Evolutionary conservation across 257 asterid genomes (phyloP).

Genomic region (Solanum habrochaites): DNA sequence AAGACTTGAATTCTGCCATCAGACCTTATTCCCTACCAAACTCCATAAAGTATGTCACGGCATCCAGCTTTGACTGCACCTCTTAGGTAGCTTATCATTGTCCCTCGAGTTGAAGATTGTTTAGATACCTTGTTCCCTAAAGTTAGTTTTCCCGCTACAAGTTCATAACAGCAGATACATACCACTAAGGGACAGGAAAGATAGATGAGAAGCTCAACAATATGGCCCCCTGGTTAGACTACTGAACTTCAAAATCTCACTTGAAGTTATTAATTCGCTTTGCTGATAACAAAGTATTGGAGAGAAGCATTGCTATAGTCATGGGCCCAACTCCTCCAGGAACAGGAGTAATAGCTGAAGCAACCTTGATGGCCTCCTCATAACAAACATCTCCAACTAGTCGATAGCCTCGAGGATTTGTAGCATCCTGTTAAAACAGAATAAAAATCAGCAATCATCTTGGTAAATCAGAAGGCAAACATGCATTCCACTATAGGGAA

Average conservation of each 20-base stretch:
- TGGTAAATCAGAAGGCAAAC: not conserved
- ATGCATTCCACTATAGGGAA: not conserved
- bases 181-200: not conserved
- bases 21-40: not conserved
- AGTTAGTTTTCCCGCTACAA: not conserved
- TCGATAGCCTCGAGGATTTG: constrained; percentile 56
- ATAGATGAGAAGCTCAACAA: not conserved
- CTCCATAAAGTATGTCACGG: not conserved
- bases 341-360: constrained; percentile 93
- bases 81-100: not conserved
- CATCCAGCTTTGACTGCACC: not conserved
- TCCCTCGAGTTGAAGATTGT: not conserved
- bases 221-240: not conserved
- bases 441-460: not conserved
- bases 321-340: constrained; percentile 99
- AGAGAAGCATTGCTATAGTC: constrained; percentile 98
- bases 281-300: constrained; percentile 79
- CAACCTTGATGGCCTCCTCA: constrained; percentile 82
- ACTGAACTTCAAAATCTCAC: constrained; percentile 9
- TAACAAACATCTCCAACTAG: constrained; percentile 88
- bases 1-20: not conserved
- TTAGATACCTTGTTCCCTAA: not conserved
- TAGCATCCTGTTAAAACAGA: constrained; percentile 39
- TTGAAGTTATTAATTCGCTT: constrained; percentile 49
- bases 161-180: not conserved